Evolutionary conservation across 75 land plant species (phyloP).

Genomic region (Sequoia sempervirens): DNA sequence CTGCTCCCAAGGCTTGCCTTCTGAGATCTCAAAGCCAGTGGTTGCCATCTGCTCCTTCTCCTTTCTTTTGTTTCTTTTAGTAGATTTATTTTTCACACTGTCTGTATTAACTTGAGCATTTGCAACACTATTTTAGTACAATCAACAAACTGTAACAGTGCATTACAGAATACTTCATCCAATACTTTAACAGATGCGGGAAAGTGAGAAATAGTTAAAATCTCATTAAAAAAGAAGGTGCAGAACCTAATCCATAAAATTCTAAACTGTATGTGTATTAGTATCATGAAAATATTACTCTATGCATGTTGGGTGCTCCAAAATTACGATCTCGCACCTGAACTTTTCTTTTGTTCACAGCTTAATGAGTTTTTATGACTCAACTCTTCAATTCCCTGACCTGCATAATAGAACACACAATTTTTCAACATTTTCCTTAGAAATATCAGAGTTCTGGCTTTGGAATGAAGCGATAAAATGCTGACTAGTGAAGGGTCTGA

Average conservation of each 20-base stretch:
- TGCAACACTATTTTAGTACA: constrained; percentile 1
- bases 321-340: background rate
- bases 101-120: no score
- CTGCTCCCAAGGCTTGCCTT: constrained; percentile 75
- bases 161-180: background rate
- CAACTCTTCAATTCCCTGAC: background rate
- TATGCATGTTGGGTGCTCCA: background rate
- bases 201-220: background rate
- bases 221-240: background rate
- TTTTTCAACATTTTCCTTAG: background rate
- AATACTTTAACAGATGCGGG: background rate
- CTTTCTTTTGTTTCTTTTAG: constrained; percentile 2
- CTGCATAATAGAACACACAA: background rate
- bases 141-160: background rate
- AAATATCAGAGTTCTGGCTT: background rate
- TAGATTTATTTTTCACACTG: background rate
- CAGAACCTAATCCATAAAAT: background rate
- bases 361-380: background rate
- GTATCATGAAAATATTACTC: background rate
- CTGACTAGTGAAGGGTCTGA: background rate
- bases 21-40: constrained; percentile 15
- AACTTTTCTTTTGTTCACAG: background rate
- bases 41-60: constrained; percentile 12
- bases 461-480: background rate
- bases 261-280: background rate